Conservation (phyloP, 768 basidiomycete genomes). For the Xerocomus spinulosus region DNA sequence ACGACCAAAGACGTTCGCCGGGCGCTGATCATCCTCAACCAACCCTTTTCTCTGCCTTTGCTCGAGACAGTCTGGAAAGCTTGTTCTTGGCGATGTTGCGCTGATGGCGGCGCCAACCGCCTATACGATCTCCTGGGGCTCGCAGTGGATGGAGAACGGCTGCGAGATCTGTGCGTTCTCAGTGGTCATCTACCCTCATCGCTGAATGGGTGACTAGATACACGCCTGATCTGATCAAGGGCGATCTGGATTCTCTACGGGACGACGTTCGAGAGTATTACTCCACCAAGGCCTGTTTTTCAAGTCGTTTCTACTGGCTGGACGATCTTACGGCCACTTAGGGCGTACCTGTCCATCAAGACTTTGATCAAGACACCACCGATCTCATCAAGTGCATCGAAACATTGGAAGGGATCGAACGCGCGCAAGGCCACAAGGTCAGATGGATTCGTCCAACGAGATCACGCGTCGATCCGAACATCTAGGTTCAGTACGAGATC, state of each 20-base stretch:
- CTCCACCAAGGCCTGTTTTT: slow-evolving; percentile 43
- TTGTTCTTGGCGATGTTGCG: slow-evolving; percentile 58
- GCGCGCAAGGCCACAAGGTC: slow-evolving; percentile 36
- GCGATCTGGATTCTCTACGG: slow-evolving; percentile 88
- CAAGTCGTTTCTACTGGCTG: not conserved
- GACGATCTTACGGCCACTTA: slow-evolving; percentile 25
- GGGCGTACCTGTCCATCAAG: slow-evolving; percentile 66
- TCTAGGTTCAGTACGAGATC: slow-evolving; percentile 50
- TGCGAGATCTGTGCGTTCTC: slow-evolving; percentile 16
- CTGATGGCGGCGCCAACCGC: slow-evolving; percentile 87
- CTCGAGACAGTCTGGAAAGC: slow-evolving; percentile 58
- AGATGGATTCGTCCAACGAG: not conserved
- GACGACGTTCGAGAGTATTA: slow-evolving; percentile 73
- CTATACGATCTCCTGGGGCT: slow-evolving; percentile 53
- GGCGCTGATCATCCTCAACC: slow-evolving; percentile 86
- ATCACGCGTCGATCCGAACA: not conserved
- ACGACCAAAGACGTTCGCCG: slow-evolving; percentile 21
- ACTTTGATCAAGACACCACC: slow-evolving; percentile 77
- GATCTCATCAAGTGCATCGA: slow-evolving; percentile 92
- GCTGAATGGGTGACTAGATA: slow-evolving; percentile 41
- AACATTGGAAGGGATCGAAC: too few species aligned
- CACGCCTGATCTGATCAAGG: slow-evolving; percentile 84
- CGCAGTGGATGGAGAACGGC: not conserved
- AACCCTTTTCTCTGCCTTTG: slow-evolving; percentile 67
- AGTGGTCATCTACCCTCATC: not conserved